Percentiles rank a stretch among this genome's conserved stretches.
Conservation (phyloP, 2,329 filamentous ascomycete genomes). For the Neoarthrinium moseri region DNA sequence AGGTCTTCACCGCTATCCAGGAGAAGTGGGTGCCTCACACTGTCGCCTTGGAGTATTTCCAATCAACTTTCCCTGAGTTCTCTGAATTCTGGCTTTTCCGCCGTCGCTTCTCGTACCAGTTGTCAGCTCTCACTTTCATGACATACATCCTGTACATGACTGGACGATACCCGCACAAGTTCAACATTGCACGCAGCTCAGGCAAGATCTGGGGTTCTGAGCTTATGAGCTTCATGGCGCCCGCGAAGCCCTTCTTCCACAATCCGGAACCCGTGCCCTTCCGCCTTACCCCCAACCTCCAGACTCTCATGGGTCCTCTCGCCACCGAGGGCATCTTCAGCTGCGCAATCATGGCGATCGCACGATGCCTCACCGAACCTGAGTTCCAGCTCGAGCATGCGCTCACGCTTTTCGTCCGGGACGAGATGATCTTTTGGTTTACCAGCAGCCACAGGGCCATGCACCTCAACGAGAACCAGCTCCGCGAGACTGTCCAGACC, state of each 20-base stretch:
- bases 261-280: conserved; percentile 96
- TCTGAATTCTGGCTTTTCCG: conserved; percentile 98
- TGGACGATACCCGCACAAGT: conserved; percentile 92
- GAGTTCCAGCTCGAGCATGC: conserved; percentile 91
- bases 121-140: conserved; percentile 95
- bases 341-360: conserved; percentile 94
- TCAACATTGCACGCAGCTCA: conserved; percentile 81
- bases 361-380: conserved; percentile 87
- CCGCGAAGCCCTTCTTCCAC: conserved; percentile 83
- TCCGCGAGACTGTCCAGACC: conserved; percentile 75
- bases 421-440: conserved; percentile 98
- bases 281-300: conserved; percentile 93
- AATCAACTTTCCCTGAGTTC: conserved; percentile 81
- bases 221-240: conserved; percentile 85
- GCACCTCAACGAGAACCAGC: conserved; percentile 62
- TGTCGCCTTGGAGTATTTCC: conserved; percentile 85
- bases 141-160: conserved; percentile 98
- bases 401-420: conserved; percentile 88
- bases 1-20: conserved; percentile 94
- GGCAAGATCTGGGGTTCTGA: conserved; percentile 98
- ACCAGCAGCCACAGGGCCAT: conserved; percentile 69
- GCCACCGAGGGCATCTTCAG: conserved; percentile 95
- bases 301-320: conserved; percentile 92
- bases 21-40: conserved; percentile 87
- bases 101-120: conserved; percentile 92